Evolutionary conservation across 371 early-diverging fungal species (phyloP).

Genomic region (Mortierella polycephala): DNA sequence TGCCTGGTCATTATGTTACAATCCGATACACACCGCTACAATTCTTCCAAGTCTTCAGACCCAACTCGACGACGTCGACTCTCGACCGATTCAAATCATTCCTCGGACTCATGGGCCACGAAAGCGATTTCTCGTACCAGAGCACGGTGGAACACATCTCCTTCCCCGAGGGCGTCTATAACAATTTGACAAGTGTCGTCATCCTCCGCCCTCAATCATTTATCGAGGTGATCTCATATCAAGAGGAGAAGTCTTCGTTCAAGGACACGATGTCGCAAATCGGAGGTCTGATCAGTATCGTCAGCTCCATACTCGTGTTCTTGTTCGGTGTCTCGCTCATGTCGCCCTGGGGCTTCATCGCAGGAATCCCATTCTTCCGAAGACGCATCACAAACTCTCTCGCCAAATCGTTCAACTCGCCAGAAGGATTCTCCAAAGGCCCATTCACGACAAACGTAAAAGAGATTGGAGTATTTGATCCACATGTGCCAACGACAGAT

Average conservation of each 20-base stretch:
- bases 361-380: constrained; percentile 28
- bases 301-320: constrained; percentile 23
- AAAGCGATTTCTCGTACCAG: constrained; percentile 5
- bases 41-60: not conserved
- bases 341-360: constrained; percentile 37
- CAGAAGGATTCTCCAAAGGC: constrained; percentile 23
- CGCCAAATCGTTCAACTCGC: constrained; percentile 21
- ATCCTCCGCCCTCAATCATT: constrained; percentile 23
- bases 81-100: constrained; percentile 5
- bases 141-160: constrained; percentile 9
- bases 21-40: constrained; percentile 26
- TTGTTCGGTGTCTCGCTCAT: constrained; percentile 22
- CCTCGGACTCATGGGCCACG: constrained; percentile 6
- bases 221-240: not conserved
- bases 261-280: constrained; percentile 32
- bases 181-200: constrained; percentile 18
- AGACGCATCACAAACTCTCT: constrained; percentile 23
- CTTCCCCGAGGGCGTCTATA: constrained; percentile 3
- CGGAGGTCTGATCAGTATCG: constrained; percentile 35
- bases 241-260: constrained; percentile 25
- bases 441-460: constrained; percentile 31
- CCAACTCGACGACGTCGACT: not conserved
- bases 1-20: constrained; percentile 32
- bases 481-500: not conserved
- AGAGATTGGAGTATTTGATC: constrained; percentile 28